Percentiles rank a stretch among this genome's conserved stretches.
These are phyloP conservation scores for Noccaea caerulescens DNA, from an alignment of 345 rosid species.

Conservation along the genomic window DNA sequence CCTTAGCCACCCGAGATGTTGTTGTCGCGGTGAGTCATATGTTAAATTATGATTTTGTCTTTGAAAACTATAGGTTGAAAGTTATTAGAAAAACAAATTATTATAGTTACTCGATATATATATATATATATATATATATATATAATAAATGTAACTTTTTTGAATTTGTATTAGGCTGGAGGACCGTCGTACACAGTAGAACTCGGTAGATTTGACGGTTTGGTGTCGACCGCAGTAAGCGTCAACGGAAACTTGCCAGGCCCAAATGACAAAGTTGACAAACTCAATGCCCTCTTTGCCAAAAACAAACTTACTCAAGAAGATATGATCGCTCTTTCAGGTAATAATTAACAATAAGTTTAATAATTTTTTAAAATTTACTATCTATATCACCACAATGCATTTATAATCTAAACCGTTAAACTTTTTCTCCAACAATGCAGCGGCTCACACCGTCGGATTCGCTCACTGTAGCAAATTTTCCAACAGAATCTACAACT, in stretches of 20 bases:
- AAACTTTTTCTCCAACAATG: not conserved
- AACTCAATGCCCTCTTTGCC: slow-evolving; percentile 63
- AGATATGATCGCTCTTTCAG: slow-evolving; percentile 92
- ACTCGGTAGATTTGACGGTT: slow-evolving; percentile 80
- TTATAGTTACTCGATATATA: not conserved
- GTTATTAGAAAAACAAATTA: too few species aligned
- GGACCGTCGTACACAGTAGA: slow-evolving; percentile 72
- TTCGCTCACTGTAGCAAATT: slow-evolving; percentile 74
- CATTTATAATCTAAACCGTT: not conserved
- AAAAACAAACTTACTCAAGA: slow-evolving; percentile 60
- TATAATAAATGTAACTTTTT: not conserved
- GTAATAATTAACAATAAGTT: slow-evolving; percentile 35
- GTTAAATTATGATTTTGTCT: not conserved
- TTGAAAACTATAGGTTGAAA: not conserved
- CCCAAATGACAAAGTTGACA: slow-evolving; percentile 54
- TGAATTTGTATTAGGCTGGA: slow-evolving; percentile 50
- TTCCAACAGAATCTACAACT: slow-evolving; percentile 61
- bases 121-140: too few species aligned
- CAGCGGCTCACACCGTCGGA: slow-evolving; percentile 89
- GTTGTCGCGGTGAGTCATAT: slow-evolving; percentile 53
- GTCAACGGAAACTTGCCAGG: slow-evolving; percentile 73
- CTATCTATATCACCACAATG: not conserved
- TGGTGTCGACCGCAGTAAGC: slow-evolving; percentile 58
- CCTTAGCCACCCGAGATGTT: slow-evolving; percentile 83
- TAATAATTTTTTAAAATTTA: not conserved